Evolutionary conservation across 768 basidiomycete genomes (phyloP).

Genomic region (Podaxis mareebaensis): DNA sequence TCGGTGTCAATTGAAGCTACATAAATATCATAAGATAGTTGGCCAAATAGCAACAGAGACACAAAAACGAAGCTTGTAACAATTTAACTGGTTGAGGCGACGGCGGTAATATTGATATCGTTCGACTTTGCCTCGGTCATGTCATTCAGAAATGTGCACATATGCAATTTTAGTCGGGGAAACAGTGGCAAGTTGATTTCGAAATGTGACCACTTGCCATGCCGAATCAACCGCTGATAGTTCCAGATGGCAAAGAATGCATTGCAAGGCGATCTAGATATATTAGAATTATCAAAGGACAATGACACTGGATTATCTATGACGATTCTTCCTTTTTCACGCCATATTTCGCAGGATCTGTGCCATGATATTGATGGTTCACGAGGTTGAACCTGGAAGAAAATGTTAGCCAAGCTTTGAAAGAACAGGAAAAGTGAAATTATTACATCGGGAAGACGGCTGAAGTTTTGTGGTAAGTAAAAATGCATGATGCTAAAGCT

Average conservation of each 20-base stretch:
- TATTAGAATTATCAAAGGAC: slow-evolving; percentile 1
- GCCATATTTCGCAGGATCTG: slow-evolving; percentile 80
- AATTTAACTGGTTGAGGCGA: neutral
- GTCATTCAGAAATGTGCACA: neutral
- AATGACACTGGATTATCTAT: slow-evolving; percentile 1
- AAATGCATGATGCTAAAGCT: slow-evolving; percentile 15
- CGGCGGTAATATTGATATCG: neutral
- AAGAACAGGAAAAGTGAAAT: neutral
- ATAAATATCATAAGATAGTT: neutral
- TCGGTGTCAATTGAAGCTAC: neutral
- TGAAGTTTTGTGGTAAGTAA: slow-evolving; percentile 28
- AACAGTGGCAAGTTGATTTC: neutral
- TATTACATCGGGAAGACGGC: slow-evolving; percentile 48
- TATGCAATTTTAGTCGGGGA: neutral
- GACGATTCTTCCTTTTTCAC: slow-evolving; percentile 36
- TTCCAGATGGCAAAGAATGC: neutral
- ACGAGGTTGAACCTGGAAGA: slow-evolving; percentile 87
- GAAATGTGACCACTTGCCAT: neutral
- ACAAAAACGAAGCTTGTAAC: neutral
- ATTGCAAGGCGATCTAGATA: slow-evolving; percentile 7
- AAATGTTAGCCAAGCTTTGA: slow-evolving; percentile 10
- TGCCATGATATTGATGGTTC: slow-evolving; percentile 86
- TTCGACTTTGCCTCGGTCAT: neutral
- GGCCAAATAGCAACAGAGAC: neutral
- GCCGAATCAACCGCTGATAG: neutral